Base-by-base conservation (phyloP, 768 basidiomycete genomes). In the Termitomyces sp. region DNA sequence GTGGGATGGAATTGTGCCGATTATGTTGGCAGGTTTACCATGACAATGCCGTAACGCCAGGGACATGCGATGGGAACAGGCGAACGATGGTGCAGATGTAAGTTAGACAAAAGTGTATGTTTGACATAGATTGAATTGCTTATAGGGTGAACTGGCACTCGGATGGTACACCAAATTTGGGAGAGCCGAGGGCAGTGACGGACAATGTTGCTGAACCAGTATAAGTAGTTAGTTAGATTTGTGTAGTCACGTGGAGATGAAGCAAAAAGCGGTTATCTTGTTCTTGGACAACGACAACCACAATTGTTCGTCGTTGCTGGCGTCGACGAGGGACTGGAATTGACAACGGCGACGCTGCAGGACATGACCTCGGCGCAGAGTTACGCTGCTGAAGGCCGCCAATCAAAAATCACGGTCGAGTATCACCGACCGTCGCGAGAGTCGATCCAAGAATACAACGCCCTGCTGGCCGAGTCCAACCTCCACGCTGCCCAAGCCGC, bases 381-480 rank as follows among this genome's bases (percentile, higher is more conserved):
- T 7, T 28, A 28, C 28, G 28, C 28, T 28, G 28, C n/a, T n/a
- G n/a, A n/a, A n/a, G n/a, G 75, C 59, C 71, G 74, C 61, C 74
- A 76, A 62, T 84, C 84, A 26, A 85, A 80, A 75, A 83, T 81
- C 53, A 84, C 87, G 15, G 76, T 92, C 68, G 87, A 91, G 65
- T 86, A 88, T 68, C 83, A 88, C 71, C 76, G 84, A 17, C 88
- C 88, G 2, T 85, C 84, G 11, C 74, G 87, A 43, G 81, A 87
- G 68, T 87, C 84, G 60, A 84, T 90, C 58, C 86, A 87, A 60
- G 87, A 90, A 60, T 89, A 89, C 69, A 78, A 84, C 67, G 81
- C 85, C 54, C 83, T 90, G 52, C 78, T 91, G 51, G 78, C 77
- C 30, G 80, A 86, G 68, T 74, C 80, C 12, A 79, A 76, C 62